Base-by-base conservation (phyloP, 805 yeast genomes). In the Isabelozyma gotoi region DNA sequence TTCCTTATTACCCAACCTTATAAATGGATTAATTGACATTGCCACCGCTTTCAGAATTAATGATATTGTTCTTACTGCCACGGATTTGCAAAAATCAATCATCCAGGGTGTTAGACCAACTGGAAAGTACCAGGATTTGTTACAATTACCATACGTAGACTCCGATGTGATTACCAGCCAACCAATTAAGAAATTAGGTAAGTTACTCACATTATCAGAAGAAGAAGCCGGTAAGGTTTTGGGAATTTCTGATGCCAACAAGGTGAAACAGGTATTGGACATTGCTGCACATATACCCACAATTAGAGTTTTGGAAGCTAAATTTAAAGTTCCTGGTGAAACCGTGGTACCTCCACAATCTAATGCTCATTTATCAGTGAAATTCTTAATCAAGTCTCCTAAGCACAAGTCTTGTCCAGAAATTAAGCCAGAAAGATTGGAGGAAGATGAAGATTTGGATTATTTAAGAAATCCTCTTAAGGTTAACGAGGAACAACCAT, bases 321-420 rank as follows among this genome's bases (percentile, higher is more conserved):
- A 78, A 45, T 89, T 89, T 67, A 76, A 77, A 49, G 96, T 92
- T 35, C 92, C 96, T 3, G 98, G 98, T 27, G 97, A 91, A 69
- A 60, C 65, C 12, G 70, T 70, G 21, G 82, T 87, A 20, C 85
- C 96, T 19, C 74, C 77, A 19, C 43, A 51, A 39, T 80, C 97
- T 2, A 77, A 78, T 39, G 82, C 88, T 7, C 91, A 88, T 63
- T 69, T 95, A 46, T 82, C 81, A 21, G 51, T 94, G 18, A 89
- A 91, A 63, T 84, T 86, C 45, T 63, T 88, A 36, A 80, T 89
- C 33, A 82, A 84, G 53, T 87, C 96, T 2, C 82, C 92, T 5
- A 76, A 75, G 33, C 85, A 82, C 47, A 84, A 84, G 57, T 70
- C 78, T n/a, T 65, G 70, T 46, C 81, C 81, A 4, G 68, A 68